Evolutionary conservation across 306 rosid genomes (phyloP), one percentile per base, ranked within the genome.

Genomic region (Macrotyloma uniflorum): DNA sequence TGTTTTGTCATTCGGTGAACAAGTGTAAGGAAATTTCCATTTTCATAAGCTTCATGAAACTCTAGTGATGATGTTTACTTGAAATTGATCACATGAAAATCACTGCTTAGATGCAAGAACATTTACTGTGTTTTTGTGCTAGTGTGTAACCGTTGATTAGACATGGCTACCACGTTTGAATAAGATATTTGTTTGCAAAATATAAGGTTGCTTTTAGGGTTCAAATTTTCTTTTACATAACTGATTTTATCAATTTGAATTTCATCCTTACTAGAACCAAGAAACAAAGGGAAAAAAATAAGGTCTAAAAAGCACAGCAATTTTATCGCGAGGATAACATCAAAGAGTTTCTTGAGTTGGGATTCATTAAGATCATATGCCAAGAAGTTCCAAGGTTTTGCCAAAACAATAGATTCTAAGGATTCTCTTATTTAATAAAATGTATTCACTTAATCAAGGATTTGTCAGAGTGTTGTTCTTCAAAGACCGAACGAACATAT

Each of bases 11-110:
- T 57, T 63, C 15, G 38, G 76, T 74, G 69, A 82, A 74, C 81
- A 35, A 69, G 45, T 66, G 80, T 72, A 74, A 65, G 80, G 77
- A 85, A 82, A 79, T 54, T 14, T 68, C 61, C n/a, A 67, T 54
- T 42, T 78, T 63, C 40, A 10, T 61, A 65, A 75, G 75, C 61
- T 74, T 74, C 6, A 15, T 63, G 76, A 36, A 42, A 85, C 83
- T 62, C 30, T 30, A 35, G 35, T 68, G 70, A 42, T 62, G 33
- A 43, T 51, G 76, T 79, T 84, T 70, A 76, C 36, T 72, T 65
- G 42, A 66, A 72, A 74, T 36, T 59, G 68, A 15, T 74, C 62
- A 75, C 45, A 6, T 45, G 59, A 51, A 12, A 42, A 77, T 80
- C 24, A 50, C 18, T 32, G 54, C 63, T 61, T 12, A 45, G 59